phyloP scores from a whole-genome alignment of 257 asterid genomes.

The Verbascum thapsus region DNA sequence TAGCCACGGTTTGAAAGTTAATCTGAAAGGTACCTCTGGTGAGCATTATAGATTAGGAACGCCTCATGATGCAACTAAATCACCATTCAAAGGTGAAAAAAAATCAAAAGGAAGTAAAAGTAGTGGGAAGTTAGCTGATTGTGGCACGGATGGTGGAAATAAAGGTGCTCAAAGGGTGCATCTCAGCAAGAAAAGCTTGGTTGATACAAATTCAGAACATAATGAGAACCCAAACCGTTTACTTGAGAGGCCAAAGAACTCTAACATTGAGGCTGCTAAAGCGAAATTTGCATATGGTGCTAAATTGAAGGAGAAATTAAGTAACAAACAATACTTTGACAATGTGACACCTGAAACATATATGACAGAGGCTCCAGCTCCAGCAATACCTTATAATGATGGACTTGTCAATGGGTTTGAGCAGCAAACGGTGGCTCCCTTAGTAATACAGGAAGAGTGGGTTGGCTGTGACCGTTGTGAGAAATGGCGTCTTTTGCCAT shows the following conservation, averaged over 20 bases:
- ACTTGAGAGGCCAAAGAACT: no score
- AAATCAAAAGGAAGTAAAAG: slow-evolving; percentile 48
- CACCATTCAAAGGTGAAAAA: slow-evolving; percentile 47
- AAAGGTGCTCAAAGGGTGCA: slow-evolving; percentile 40
- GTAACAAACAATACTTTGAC: slow-evolving; percentile 35
- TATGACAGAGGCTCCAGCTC: no score
- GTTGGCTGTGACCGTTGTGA: slow-evolving; percentile 74
- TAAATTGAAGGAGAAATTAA: slow-evolving; percentile 48
- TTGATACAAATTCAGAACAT: slow-evolving; percentile 32
- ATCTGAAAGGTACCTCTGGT: slow-evolving; percentile 34
- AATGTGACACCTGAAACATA: no score
- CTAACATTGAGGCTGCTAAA: slow-evolving; percentile 41
- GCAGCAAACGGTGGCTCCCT: slow-evolving; percentile 44
- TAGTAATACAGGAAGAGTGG: slow-evolving; percentile 66
- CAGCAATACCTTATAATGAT: no score
- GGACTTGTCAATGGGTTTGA: slow-evolving; percentile 33
- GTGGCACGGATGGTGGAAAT: slow-evolving; percentile 42
- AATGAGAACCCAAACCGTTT: slow-evolving; percentile 36
- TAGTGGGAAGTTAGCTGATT: slow-evolving; percentile 44
- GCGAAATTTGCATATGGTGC: slow-evolving; percentile 40
- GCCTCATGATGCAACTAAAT: slow-evolving; percentile 38
- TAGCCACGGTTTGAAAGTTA: slow-evolving; percentile 34
- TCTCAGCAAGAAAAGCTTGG: slow-evolving; percentile 27
- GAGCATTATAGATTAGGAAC: slow-evolving; percentile 37
- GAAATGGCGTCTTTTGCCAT: slow-evolving; percentile 79